Base-by-base conservation (phyloP, 129 eudicot genomes). In the Dittrichia graveolens region DNA sequence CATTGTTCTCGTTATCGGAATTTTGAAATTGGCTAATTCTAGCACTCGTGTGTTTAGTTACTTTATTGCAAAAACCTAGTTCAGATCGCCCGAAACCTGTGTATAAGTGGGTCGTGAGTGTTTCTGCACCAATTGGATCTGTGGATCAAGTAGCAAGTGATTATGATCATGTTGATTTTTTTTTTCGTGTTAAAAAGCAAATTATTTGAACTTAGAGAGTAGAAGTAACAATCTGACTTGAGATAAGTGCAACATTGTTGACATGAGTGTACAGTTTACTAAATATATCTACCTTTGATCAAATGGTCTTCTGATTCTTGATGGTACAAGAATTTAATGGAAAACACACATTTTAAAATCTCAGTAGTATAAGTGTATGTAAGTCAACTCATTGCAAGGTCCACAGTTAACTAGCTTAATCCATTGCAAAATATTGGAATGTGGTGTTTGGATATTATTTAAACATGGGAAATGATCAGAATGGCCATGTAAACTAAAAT, bases 241-340 rank as follows among this genome's bases (percentile, higher is more conserved):
- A 39, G 48, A 61, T 91, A 24, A 24, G 31, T 24, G 31, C 31
- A 24, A 24, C 31, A 24, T 24, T 24, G 31, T 24, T 24, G 31
- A 24, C 31, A 24, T 24, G 2, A 24, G 31, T 24, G 31, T 24
- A 24, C 31, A 24, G 31, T 24, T 24, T 24, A 24, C 31, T 24
- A 24, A 24, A 24, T 24, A 24, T 24, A 24, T 24, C 31, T 24
- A 24, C 31, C 31, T 24, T 24, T 24, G 31, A 24, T 24, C 31
- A 24, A 24, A 24, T 24, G 31, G 31, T 24, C 31, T 24, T 24
- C 31, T 24, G 31, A 24, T 24, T 24, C 31, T 24, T 24, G 31
- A 24, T 24, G 31, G 31, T 2, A 24, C 31, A 24, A 24, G 31
- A 24, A 24, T 24, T 24, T 24, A 0, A 0, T 24, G 1, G 31